A percentile compares a stretch with the other conserved stretches of the same genome.
Conservation (phyloP, 2,329 filamentous ascomycete species). For the Trichoderma cornu-damae region DNA sequence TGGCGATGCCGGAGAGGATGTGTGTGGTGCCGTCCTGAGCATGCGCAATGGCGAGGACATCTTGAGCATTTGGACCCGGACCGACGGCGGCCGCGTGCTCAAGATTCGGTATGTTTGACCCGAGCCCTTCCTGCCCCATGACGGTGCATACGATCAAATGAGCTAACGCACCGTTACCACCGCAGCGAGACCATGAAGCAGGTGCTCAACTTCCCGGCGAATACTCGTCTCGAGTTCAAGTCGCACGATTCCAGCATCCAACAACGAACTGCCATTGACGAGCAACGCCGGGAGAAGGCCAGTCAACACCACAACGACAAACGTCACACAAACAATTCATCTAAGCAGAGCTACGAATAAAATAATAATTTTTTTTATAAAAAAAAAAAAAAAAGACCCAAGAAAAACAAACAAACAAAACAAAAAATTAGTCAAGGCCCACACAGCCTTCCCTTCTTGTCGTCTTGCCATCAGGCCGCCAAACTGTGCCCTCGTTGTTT, state of each 20-base stretch:
- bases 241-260: conserved; percentile 94
- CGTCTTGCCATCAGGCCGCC: not conserved
- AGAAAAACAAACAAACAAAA: not conserved
- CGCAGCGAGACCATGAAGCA: conserved; percentile 88
- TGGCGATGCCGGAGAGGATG: conserved; percentile 83
- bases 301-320: conserved; percentile 44
- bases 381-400: too few species aligned
- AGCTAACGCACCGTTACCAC: not conserved
- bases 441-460: conserved; percentile 3
- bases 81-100: conserved; percentile 85
- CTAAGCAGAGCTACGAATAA: conserved; percentile 35
- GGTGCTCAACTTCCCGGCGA: conserved; percentile 75
- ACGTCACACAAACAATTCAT: conserved; percentile 29
- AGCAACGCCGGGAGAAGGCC: conserved; percentile 81
- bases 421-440: not conserved
- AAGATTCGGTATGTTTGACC: conserved; percentile 70
- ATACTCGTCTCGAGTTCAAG: conserved; percentile 92
- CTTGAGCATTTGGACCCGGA: conserved; percentile 94
- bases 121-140: not conserved
- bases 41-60: conserved; percentile 95
- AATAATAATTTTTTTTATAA: too few species aligned
- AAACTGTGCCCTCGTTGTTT: conserved; percentile 7
- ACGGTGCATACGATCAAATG: not conserved
- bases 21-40: conserved; percentile 91
- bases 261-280: conserved; percentile 83